Base-by-base conservation (phyloP, 2,329 filamentous ascomycete genomes). In the Mariannaea sp. region DNA sequence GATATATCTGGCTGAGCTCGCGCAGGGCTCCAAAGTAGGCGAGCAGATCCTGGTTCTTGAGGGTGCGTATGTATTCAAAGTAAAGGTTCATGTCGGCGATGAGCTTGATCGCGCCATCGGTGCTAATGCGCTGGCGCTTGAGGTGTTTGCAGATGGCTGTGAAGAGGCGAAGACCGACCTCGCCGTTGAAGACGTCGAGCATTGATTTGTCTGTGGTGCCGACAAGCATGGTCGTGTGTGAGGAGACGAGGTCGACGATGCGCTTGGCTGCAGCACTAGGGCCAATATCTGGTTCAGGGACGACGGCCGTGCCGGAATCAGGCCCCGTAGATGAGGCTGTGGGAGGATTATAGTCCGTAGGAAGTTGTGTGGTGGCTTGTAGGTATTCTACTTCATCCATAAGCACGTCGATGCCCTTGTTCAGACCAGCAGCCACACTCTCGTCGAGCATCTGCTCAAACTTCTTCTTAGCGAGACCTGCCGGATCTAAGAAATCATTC, bases 391-490 rank as follows among this genome's bases (percentile, higher is more conserved):
- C 92, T 75, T 99, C 94, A 65, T 96, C 92, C 89, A 99, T 97
- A 36, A 99, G 82, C 52, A 97, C 94, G 68, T 99, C 93, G 58
- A 99, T 97, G 59, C 94, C 94, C 75, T 96, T 97, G 73, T 97
- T 97, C 58, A 99, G 78, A 1, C 95, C 95, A 7, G 93, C 92
- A 4, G 94, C 94, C 7, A 99, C 94, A 55, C 90, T 90, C 73
- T 97, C 94, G 68, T 99, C 94, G 1, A 99, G 86, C 89, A 97
- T 96, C 69, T 97, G 92, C 78, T 99, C 94, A 66, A 97, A 99
- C 61, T 90, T 92, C 77, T 97, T 97, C 83, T 99, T 99, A 60
- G 94, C 92, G 64, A 97, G 88, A 26, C 89, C 89, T 0, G 92
- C 90, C 16, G 92, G 89, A 67, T 96, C 91, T 41, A 99, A 79